Evolutionary conservation across 768 basidiomycete species (phyloP).

Genomic region (Tricholoma flavovirens): DNA sequence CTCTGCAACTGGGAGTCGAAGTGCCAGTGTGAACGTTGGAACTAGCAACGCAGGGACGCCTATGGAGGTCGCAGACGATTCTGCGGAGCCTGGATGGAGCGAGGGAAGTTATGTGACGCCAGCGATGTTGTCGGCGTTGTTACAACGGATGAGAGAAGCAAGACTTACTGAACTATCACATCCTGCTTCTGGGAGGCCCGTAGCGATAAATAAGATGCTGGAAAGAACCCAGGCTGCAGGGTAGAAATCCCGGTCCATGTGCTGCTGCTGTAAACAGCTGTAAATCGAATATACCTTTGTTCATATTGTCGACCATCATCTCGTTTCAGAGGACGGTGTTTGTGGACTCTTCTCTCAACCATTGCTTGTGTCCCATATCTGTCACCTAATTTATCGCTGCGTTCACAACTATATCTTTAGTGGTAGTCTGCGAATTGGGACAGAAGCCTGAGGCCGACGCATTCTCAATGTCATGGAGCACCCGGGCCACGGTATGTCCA

Average conservation of each 20-base stretch:
- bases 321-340: background rate
- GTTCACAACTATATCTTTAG: background rate
- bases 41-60: constrained; percentile 24
- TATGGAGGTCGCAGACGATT: constrained; percentile 18
- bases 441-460: background rate
- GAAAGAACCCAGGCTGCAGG: constrained; percentile 67
- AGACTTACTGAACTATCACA: constrained; percentile 53
- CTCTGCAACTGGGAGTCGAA: constrained; percentile 17
- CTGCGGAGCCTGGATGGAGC: constrained; percentile 10
- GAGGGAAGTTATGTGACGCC: constrained; percentile 48
- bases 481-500: too few relatives aligned
- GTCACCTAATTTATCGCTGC: background rate
- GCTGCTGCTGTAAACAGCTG: too few relatives aligned
- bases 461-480: too few relatives aligned
- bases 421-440: background rate
- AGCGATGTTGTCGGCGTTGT: constrained; percentile 44
- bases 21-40: constrained; percentile 8
- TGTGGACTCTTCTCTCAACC: background rate
- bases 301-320: too few relatives aligned
- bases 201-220: constrained; percentile 65
- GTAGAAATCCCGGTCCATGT: too few relatives aligned
- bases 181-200: constrained; percentile 41
- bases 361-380: background rate
- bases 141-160: constrained; percentile 64
- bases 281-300: too few relatives aligned